Evolutionary conservation across 2,329 filamentous ascomycete genomes (phyloP).

Genomic region (Cordyceps cicadae): DNA sequence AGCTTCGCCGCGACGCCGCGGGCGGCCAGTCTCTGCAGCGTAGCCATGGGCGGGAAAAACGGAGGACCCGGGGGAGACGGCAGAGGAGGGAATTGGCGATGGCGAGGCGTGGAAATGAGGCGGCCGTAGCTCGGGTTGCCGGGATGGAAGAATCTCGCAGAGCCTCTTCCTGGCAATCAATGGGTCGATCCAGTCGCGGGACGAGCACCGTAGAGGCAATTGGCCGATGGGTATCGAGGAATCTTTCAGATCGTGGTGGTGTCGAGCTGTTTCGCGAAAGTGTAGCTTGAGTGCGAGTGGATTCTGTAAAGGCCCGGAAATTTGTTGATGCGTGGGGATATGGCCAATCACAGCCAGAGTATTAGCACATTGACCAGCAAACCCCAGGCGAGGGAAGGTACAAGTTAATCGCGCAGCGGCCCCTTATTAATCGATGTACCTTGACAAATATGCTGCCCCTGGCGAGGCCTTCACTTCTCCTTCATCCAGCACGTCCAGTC

Average conservation of each 20-base stretch:
- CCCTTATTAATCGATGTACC: not conserved
- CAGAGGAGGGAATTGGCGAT: not conserved
- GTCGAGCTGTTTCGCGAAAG: constrained; percentile 11
- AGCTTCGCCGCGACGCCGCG: constrained; percentile 59
- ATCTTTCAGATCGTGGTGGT: not conserved
- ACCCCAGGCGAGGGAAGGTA: not conserved
- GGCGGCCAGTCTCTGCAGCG: constrained; percentile 65
- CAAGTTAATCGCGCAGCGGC: not conserved
- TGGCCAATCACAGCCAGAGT: constrained; percentile 7
- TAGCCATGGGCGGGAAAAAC: constrained; percentile 50
- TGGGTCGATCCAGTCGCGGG: constrained; percentile 8
- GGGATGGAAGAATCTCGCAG: constrained; percentile 14
- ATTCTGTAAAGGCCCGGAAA: constrained; percentile 8
- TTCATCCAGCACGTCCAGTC: not conserved
- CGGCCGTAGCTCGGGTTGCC: constrained; percentile 20
- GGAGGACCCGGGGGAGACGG: constrained; percentile 21
- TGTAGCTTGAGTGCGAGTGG: constrained; percentile 11
- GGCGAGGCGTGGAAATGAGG: not conserved
- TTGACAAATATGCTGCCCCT: not conserved
- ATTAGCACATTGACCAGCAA: constrained; percentile 7
- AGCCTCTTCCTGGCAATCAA: constrained; percentile 15
- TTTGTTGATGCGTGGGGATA: constrained; percentile 10
- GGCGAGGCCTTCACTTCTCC: not conserved
- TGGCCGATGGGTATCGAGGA: constrained; percentile 8
- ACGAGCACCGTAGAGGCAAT: constrained; percentile 8